Evolutionary conservation across 1,139 yeast genomes (phyloP).

Genomic region (Yamadazyma blattariae): DNA sequence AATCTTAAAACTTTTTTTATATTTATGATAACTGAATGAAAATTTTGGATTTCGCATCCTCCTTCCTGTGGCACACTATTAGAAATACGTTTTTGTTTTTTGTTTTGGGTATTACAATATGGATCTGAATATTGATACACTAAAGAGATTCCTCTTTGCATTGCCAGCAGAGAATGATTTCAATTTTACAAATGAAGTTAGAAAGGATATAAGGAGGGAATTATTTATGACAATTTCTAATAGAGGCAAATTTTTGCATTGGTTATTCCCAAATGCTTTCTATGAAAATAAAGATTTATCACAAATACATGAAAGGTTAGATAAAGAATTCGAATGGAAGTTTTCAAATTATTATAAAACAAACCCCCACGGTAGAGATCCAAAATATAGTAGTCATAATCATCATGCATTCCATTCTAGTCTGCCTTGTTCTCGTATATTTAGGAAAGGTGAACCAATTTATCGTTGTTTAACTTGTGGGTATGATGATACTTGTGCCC

Average conservation of each 20-base stretch:
- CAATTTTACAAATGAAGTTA: conserved; percentile 30
- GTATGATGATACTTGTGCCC: conserved; percentile 80
- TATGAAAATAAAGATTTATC: conserved; percentile 9
- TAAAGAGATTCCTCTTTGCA: conserved; percentile 28
- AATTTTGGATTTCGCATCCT: background rate
- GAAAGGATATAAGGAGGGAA: conserved; percentile 45
- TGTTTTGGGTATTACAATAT: too few species aligned
- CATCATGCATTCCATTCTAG: conserved; percentile 56
- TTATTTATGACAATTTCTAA: conserved; percentile 51
- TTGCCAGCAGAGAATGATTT: conserved; percentile 34
- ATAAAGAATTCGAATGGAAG: conserved; percentile 36
- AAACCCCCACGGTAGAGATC: conserved; percentile 18
- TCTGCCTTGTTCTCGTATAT: conserved; percentile 74
- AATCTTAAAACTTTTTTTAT: background rate
- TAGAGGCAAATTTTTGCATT: conserved; percentile 46
- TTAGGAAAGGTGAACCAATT: conserved; percentile 83
- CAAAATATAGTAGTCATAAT: conserved; percentile 22
- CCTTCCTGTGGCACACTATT: conserved; percentile 1
- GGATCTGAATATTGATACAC: conserved; percentile 2
- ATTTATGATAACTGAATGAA: background rate
- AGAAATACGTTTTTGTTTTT: too few species aligned
- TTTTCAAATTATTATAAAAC: conserved; percentile 28
- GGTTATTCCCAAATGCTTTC: conserved; percentile 47
- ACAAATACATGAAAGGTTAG: conserved; percentile 21
- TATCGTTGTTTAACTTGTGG: conserved; percentile 84